Evolutionary conservation across 2,329 filamentous ascomycete genomes (phyloP).

Genomic region (Fusarium penzigii): DNA sequence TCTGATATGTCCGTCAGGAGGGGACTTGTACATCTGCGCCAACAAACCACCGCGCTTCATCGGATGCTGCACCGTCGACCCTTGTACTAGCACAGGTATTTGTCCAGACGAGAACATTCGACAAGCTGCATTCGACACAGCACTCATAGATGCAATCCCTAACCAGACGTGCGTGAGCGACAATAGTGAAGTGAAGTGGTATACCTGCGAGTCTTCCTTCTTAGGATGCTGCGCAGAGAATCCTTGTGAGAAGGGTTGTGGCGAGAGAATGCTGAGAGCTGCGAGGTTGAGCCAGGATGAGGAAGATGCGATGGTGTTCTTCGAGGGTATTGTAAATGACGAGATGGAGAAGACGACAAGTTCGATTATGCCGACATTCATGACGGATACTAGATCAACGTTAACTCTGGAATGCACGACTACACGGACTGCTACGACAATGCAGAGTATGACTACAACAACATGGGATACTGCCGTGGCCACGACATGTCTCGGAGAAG

Average conservation of each 20-base stretch:
- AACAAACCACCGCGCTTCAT: slow-evolving; percentile 36
- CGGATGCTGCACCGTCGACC: slow-evolving; percentile 41
- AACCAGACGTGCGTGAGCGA: slow-evolving; percentile 34
- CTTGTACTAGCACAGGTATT: slow-evolving; percentile 29
- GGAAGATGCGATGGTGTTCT: not conserved
- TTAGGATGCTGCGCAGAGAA: slow-evolving; percentile 40
- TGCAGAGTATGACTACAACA: no score
- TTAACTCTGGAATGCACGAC: no score
- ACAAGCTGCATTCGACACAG: slow-evolving; percentile 30
- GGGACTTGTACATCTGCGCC: slow-evolving; percentile 40
- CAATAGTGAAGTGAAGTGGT: slow-evolving; percentile 31
- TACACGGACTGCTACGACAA: no score
- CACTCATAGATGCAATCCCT: slow-evolving; percentile 28
- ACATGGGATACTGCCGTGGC: no score
- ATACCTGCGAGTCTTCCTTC: slow-evolving; percentile 39
- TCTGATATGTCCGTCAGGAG: slow-evolving; percentile 33
- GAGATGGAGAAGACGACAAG: no score
- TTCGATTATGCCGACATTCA: no score
- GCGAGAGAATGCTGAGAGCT: slow-evolving; percentile 9
- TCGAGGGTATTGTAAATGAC: not conserved
- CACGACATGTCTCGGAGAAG: no score
- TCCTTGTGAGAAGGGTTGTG: slow-evolving; percentile 20
- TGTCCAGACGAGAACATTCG: slow-evolving; percentile 23
- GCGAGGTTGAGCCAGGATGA: slow-evolving; percentile 16
- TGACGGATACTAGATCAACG: no score